Evolutionary conservation across 2,329 filamentous ascomycete species (phyloP), one percentile per base, ranked within the genome.

Genomic region (Aspergillus nomiae): DNA sequence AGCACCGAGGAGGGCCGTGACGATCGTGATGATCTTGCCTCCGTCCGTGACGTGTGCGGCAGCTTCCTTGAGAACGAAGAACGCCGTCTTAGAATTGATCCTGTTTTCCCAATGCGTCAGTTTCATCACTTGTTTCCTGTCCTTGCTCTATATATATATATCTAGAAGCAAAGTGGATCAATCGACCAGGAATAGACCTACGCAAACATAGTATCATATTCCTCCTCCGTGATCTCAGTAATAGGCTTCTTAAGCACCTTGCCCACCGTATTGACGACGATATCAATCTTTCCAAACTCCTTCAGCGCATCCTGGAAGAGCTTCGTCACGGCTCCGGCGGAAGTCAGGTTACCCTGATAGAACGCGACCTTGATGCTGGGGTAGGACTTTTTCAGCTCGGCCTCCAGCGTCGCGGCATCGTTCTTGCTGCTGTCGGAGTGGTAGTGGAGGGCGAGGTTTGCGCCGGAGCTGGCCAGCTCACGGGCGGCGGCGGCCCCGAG

Each of bases 251-350:
- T 82, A 51, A 82, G 70, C 36, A 81, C 81, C 73, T 82, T 83
- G 50, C 83, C 82, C 38, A 84, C 76, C 16, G 82, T 84, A 71
- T 84, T 84, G 66, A 84, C 74, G 4, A 84, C 77, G 61, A 85
- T 82, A 65, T 85, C 82, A 53, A 85, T 74, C 58, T 76, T 73
- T 11, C 79, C 80, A 65, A 83, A 80, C 61, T 82, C 77, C 43
- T 74, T 70, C 11, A 81, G 58, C 11, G 77, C 75, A 3, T 72
- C 67, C 45, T 77, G 68, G 68, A 83, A 82, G n/a, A 84, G 74
- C 28, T 73, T 67, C 21, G 77, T 70, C 21, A 83, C 78, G 2
- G 77, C 78, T 3, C 63, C 69, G 4, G 76, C 79, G 10, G 74
- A 78, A 16, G 78, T 82, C 58, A 83, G 73, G 63, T 83, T 78